Evolutionary conservation across 1,284 basidiomycete genomes (phyloP), one percentile per base, ranked within the genome.

Genomic region (Phellinidium pouzarii): DNA sequence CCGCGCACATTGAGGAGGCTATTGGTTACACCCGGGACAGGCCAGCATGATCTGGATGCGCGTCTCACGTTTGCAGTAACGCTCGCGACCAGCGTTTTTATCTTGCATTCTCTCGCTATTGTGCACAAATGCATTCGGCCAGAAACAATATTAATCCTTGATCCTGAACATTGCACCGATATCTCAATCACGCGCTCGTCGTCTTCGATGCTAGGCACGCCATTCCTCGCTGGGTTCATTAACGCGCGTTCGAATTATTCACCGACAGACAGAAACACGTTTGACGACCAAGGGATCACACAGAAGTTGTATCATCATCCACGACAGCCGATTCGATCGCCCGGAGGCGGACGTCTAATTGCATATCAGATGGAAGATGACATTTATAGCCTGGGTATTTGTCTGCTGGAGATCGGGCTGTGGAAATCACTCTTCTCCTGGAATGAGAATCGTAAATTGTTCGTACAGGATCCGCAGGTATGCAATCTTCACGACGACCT

Each of bases 341-440:
- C 31, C 7, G 31, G 31, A 3, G 31, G 31, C 2, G 31, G 31
- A 7, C 31, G 31, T 3, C 7, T 34, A 14, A 34, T 34, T 14
- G 31, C 40, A 25, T 51, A 40, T 25, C 25, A 55, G 20, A 55
- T 47, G 43, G 37, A 43, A 8, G 48, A 57, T 38, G 56, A 57
- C 38, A 47, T 57, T 19, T 57, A 54, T 40, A 43, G 48, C 20
- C 43, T 57, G 3, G 56, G 56, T 7, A 36, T 57, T 31, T 52
- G 51, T 29, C 50, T 57, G 1, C 36, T 57, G 19, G 56, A 57
- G 41, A 52, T 57, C 36, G 56, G 37, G 6, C 36, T 57, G 4
- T 57, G 56, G 56, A 52, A 45, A 20, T 57, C 56, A 25, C n/a
- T 57, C 3, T 46, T 57, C 22, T 17, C 20, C 8, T 51, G 53